These are phyloP conservation scores for Hyparrhenia diplandra DNA, from an alignment of 176 grass and related monocot genomes.

Conservation along the genomic window DNA sequence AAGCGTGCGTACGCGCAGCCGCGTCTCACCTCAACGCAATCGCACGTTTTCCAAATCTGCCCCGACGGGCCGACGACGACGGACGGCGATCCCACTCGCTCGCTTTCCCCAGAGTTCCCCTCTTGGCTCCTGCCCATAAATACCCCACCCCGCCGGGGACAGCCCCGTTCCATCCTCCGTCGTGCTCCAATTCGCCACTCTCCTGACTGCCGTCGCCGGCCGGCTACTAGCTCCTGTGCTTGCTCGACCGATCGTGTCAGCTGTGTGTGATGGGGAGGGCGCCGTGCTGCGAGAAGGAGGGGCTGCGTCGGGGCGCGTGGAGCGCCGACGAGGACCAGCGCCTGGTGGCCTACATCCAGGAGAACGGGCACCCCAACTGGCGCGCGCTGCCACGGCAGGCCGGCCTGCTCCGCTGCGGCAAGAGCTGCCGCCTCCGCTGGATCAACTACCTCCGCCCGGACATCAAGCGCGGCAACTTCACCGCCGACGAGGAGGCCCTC, in stretches of 20 bases:
- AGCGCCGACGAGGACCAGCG: slow-evolving; percentile 51
- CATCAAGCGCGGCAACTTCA: slow-evolving; percentile 68
- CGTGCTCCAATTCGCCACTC: too few relatives aligned
- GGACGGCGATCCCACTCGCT: not conserved
- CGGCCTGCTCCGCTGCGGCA: slow-evolving; percentile 52
- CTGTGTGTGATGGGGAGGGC: slow-evolving; percentile 35
- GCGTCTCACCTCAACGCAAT: not conserved
- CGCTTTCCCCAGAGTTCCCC: not conserved
- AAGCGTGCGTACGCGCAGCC: slow-evolving; percentile 1
- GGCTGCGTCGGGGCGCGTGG: slow-evolving; percentile 50
- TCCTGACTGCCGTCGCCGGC: too few relatives aligned
- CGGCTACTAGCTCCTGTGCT: too few relatives aligned
- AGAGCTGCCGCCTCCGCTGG: slow-evolving; percentile 61
- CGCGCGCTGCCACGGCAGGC: slow-evolving; percentile 53
- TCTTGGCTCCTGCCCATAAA: too few relatives aligned
- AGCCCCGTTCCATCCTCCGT: not conserved
- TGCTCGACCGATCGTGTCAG: too few relatives aligned
- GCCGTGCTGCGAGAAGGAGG: slow-evolving; percentile 63
- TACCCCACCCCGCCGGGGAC: not conserved
- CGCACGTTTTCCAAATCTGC: slow-evolving; percentile 21
- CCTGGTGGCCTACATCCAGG: slow-evolving; percentile 38
- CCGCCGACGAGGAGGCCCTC: slow-evolving; percentile 49
- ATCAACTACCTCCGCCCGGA: slow-evolving; percentile 70
- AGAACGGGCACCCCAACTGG: slow-evolving; percentile 60
- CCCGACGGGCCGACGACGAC: not conserved